Conservation (phyloP, 1,284 basidiomycete species). For the Papiliotrema nemorosa region DNA sequence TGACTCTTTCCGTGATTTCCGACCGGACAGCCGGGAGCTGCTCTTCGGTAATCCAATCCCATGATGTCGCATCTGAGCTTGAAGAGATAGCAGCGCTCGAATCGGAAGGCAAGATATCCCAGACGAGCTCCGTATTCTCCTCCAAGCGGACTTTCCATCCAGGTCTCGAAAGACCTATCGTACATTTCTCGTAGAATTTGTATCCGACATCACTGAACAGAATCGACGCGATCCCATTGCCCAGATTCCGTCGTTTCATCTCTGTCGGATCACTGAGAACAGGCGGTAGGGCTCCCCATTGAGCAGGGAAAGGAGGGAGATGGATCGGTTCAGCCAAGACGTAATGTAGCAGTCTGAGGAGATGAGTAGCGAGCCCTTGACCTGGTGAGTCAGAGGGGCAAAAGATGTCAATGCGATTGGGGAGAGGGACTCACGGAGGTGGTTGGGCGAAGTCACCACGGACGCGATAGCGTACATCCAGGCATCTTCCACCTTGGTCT, state of each 20-base stretch:
- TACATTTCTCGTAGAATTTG: constrained; percentile 28
- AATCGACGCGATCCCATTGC: constrained; percentile 22
- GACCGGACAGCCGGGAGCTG: not conserved
- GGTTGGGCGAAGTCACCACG: constrained; percentile 29
- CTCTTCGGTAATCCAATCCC: constrained; percentile 14
- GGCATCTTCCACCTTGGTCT: constrained; percentile 13
- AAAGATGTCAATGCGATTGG: not conserved
- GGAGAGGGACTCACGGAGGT: constrained; percentile 23
- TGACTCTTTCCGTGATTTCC: not conserved
- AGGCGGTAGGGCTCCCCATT: constrained; percentile 23
- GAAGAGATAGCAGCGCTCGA: not conserved
- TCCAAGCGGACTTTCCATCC: constrained; percentile 22
- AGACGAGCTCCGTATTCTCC: constrained; percentile 16
- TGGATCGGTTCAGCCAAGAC: constrained; percentile 9
- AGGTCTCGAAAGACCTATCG: constrained; percentile 8
- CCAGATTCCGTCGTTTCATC: constrained; percentile 1
- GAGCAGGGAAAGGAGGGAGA: constrained; percentile 19
- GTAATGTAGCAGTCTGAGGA: constrained; percentile 35
- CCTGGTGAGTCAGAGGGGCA: constrained; percentile 10
- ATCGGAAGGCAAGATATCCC: constrained; percentile 14
- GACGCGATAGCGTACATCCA: constrained; percentile 33
- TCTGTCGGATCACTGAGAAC: not conserved
- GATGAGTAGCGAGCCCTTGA: constrained; percentile 33
- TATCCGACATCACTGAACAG: constrained; percentile 37
- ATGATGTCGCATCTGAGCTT: not conserved